Evolutionary conservation across 352 stramenopile genomes (phyloP).

Genomic region (Globisporangium nagaii): DNA sequence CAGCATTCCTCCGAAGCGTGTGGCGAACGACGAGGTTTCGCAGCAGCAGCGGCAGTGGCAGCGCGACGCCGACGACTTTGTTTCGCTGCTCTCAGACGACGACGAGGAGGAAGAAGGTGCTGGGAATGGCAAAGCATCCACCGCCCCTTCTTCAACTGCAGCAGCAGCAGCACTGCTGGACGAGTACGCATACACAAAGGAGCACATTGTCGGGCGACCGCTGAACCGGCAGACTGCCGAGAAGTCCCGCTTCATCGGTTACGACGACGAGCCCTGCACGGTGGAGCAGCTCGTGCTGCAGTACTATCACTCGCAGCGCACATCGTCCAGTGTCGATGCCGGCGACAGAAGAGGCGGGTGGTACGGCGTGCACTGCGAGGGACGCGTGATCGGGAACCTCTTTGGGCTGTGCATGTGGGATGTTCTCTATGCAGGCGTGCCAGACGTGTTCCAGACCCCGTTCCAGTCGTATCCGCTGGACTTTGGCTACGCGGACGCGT

Average conservation of each 20-base stretch:
- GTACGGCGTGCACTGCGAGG: slow-evolving; percentile 86
- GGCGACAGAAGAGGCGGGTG: slow-evolving; percentile 34
- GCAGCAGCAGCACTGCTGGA: not conserved
- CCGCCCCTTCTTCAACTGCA: not conserved
- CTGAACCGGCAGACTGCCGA: slow-evolving; percentile 70
- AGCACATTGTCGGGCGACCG: slow-evolving; percentile 59
- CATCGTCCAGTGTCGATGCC: slow-evolving; percentile 1
- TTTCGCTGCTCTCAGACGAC: slow-evolving; percentile 13
- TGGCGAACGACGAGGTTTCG: not conserved
- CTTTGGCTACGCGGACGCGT: slow-evolving; percentile 58
- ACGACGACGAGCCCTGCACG: slow-evolving; percentile 78
- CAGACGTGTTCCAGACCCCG: slow-evolving; percentile 84
- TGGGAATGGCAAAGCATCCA: not conserved
- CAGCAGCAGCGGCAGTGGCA: not conserved
- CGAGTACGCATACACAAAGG: slow-evolving; percentile 34
- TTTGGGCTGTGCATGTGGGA: slow-evolving; percentile 90
- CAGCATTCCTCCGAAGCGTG: no score
- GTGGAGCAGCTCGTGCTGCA: slow-evolving; percentile 85
- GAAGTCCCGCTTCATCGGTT: slow-evolving; percentile 85
- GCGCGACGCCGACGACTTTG: slow-evolving; percentile 3
- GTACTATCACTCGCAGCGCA: slow-evolving; percentile 43
- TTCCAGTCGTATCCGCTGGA: slow-evolving; percentile 71
- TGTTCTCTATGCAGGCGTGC: slow-evolving; percentile 68
- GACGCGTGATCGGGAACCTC: slow-evolving; percentile 55
- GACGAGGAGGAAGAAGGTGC: not conserved